phyloP scores from a whole-genome alignment of 768 basidiomycete species.

The Exidia glandulosa region DNA sequence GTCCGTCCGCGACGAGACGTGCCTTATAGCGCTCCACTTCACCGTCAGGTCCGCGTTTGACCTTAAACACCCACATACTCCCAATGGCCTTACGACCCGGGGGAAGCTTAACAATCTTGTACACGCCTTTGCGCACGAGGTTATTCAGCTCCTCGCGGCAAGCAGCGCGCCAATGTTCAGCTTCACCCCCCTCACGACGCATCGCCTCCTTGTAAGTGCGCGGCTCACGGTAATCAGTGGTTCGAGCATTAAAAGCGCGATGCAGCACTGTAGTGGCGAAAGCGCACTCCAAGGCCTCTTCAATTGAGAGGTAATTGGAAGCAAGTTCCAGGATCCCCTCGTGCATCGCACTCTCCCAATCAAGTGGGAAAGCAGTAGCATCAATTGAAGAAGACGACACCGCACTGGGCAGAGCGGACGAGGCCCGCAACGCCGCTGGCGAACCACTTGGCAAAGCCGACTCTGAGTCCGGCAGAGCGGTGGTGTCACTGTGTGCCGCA shows the following conservation, averaged over 20 bases:
- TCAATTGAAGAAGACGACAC: not conserved
- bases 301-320: not conserved
- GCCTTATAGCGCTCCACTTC: conserved; percentile 27
- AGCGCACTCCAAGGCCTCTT: not conserved
- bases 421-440: not conserved
- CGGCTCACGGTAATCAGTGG: not conserved
- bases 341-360: not conserved
- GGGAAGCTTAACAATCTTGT: conserved; percentile 19
- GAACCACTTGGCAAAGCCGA: not conserved
- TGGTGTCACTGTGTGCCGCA: not conserved
- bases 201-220: not conserved
- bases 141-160: not conserved
- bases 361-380: not conserved
- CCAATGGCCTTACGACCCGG: conserved; percentile 20
- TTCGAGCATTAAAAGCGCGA: not conserved
- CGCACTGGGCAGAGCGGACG: not conserved
- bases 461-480: not conserved
- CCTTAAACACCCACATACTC: conserved; percentile 30
- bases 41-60: conserved; percentile 23
- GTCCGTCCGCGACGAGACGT: conserved; percentile 31
- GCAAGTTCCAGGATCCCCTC: not conserved
- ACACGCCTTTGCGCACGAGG: conserved; percentile 18
- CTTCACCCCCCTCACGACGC: not conserved
- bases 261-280: not conserved
- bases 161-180: not conserved